These are phyloP conservation scores for Aspergillus japonicus DNA, from an alignment of 2,329 filamentous ascomycete genomes.

Conservation along the genomic window DNA sequence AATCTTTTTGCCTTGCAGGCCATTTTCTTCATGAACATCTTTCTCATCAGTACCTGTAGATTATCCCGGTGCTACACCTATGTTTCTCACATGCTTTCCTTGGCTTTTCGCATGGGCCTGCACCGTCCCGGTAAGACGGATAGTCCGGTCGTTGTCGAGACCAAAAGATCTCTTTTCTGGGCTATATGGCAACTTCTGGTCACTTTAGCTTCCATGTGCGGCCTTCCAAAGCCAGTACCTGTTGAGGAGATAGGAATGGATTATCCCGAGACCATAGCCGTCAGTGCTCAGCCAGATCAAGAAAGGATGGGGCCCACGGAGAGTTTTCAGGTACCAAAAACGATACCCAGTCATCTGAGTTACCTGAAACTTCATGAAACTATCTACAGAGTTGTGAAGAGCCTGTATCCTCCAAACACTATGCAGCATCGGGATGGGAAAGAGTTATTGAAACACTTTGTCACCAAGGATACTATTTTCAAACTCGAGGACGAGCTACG, in stretches of 20 bases:
- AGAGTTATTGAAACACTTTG: conserved; percentile 7
- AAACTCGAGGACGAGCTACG: conserved; percentile 8
- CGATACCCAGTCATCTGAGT: conserved; percentile 1
- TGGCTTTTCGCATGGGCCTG: conserved; percentile 14
- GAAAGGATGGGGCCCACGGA: not conserved
- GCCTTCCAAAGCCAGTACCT: conserved; percentile 7
- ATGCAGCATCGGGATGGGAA: not conserved
- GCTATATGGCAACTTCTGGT: conserved; percentile 7
- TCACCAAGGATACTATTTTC: conserved; percentile 6
- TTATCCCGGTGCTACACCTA: conserved; percentile 10
- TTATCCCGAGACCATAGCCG: not conserved
- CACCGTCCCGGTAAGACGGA: conserved; percentile 7
- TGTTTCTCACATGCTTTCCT: conserved; percentile 9
- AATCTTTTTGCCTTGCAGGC: conserved; percentile 13
- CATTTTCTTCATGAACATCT: conserved; percentile 17
- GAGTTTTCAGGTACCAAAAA: not conserved
- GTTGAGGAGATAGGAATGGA: conserved; percentile 8
- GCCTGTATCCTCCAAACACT: conserved; percentile 6
- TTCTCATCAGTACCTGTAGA: conserved; percentile 6
- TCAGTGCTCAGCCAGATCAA: not conserved
- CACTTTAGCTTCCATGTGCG: conserved; percentile 6
- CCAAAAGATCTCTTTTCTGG: conserved; percentile 11
- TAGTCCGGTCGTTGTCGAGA: not conserved
- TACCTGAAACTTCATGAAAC: conserved; percentile 8
- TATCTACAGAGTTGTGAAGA: conserved; percentile 5